Evolutionary conservation across 2,329 filamentous ascomycete genomes (phyloP).

Genomic region (Gnomoniopsis smithogilvyi): DNA sequence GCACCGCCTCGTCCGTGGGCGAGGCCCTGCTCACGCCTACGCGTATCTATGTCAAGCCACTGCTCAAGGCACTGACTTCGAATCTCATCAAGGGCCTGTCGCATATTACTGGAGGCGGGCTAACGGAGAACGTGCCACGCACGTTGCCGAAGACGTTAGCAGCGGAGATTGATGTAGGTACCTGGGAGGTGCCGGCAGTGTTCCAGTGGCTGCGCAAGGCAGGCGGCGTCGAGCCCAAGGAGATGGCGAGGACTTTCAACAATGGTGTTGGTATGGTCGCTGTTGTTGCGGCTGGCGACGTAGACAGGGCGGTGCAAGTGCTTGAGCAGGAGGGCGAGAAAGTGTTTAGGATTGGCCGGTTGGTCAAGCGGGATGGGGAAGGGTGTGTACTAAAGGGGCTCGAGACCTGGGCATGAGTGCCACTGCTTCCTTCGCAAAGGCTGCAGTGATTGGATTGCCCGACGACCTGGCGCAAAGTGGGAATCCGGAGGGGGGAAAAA

Average conservation of each 20-base stretch:
- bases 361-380: constrained; percentile 56
- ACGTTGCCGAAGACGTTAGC: constrained; percentile 80
- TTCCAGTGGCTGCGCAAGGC: constrained; percentile 81
- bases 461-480: too few species aligned
- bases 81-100: constrained; percentile 83
- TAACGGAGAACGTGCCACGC: constrained; percentile 90
- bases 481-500: too few species aligned
- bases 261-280: constrained; percentile 92
- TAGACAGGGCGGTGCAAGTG: constrained; percentile 53
- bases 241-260: constrained; percentile 95
- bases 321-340: constrained; percentile 70
- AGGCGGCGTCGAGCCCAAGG: constrained; percentile 67
- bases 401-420: constrained; percentile 12
- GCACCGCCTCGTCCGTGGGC: constrained; percentile 53
- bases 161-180: constrained; percentile 73
- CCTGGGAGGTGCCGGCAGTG: constrained; percentile 74
- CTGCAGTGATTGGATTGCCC: too few species aligned
- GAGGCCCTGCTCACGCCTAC: constrained; percentile 83
- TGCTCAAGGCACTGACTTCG: constrained; percentile 62
- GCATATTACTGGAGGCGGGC: constrained; percentile 93
- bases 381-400: constrained; percentile 47
- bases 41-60: constrained; percentile 83
- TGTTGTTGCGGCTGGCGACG: constrained; percentile 67
- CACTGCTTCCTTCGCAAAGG: too few species aligned
- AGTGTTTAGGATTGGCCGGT: constrained; percentile 71